Percentiles rank a stretch among this genome's conserved stretches.
Evolutionary conservation across 1,284 basidiomycete species (phyloP).

Genomic region (Puccinia coronata): DNA sequence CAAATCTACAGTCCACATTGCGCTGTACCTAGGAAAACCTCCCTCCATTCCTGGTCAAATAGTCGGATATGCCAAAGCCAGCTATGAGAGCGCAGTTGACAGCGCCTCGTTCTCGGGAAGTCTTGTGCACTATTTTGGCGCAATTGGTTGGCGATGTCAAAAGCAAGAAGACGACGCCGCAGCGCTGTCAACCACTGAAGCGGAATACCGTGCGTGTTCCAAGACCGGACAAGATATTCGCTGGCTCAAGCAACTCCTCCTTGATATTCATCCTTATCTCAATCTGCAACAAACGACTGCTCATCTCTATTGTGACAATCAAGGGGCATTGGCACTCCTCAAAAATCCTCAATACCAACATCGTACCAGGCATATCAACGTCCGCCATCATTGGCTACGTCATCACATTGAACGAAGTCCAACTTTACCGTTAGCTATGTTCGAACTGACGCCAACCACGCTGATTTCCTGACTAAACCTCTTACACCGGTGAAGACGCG

Average conservation of each 20-base stretch:
- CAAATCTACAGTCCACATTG: neutral
- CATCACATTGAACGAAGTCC: neutral
- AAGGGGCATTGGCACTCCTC: constrained; percentile 6
- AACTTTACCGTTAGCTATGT: constrained; percentile 7
- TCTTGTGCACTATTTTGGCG: neutral
- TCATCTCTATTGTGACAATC: neutral
- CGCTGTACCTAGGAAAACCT: neutral
- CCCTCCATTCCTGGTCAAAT: neutral
- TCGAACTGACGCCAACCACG: neutral
- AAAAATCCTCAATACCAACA: constrained; percentile 5
- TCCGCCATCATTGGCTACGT: constrained; percentile 11
- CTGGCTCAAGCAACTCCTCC: neutral
- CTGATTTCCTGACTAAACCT: constrained; percentile 4
- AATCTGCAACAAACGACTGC: neutral
- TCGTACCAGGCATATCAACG: constrained; percentile 9
- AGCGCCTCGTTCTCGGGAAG: neutral
- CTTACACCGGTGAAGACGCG: neutral
- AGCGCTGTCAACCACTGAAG: neutral
- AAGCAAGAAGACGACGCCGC: constrained; percentile 1
- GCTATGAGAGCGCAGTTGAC: neutral
- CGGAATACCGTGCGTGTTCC: neutral
- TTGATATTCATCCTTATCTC: neutral
- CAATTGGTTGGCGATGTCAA: neutral
- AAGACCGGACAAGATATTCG: constrained; percentile 3
- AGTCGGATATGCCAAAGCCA: neutral